These are phyloP conservation scores for Rhodamnia rubescens DNA, from an alignment of 345 rosid species.

Conservation along the genomic window DNA sequence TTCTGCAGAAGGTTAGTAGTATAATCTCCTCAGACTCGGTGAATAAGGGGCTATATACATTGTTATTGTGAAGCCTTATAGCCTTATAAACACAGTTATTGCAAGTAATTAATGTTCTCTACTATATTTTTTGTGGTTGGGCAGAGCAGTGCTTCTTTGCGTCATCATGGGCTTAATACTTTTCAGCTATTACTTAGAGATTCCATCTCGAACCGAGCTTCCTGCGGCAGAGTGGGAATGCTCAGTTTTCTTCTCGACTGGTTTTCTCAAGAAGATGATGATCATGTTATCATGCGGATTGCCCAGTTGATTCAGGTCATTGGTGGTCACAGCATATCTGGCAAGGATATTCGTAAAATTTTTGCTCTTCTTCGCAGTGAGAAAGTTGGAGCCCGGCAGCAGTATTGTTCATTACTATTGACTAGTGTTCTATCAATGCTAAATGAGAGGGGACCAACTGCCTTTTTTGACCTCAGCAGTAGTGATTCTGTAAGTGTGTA, in stretches of 20 bases:
- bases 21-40: neutral
- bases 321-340: conserved; percentile 98
- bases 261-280: conserved; percentile 77
- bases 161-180: conserved; percentile 70
- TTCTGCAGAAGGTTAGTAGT: conserved; percentile 83
- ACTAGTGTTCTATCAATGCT: conserved; percentile 77
- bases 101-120: conserved; percentile 1
- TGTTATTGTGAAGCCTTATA: conserved; percentile 3
- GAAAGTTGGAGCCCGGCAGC: conserved; percentile 71
- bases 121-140: conserved; percentile 42
- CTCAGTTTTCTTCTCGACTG: conserved; percentile 91
- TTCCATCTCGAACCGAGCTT: conserved; percentile 84
- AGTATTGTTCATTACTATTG: conserved; percentile 75
- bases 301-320: conserved; percentile 78
- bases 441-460: conserved; percentile 93
- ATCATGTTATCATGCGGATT: conserved; percentile 62
- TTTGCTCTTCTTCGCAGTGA: conserved; percentile 92
- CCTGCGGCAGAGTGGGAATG: conserved; percentile 88
- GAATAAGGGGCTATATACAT: neutral
- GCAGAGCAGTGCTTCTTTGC: conserved; percentile 98
- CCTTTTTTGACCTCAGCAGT: conserved; percentile 85
- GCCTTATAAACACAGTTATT: conserved; percentile 5
- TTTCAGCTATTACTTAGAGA: conserved; percentile 80
- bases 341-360: conserved; percentile 94
- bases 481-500: conserved; percentile 70